Percentiles rank a stretch among this genome's conserved stretches.
Evolutionary conservation across 495 filamentous ascomycete species (phyloP).

Genomic region (Physcia stellaris): DNA sequence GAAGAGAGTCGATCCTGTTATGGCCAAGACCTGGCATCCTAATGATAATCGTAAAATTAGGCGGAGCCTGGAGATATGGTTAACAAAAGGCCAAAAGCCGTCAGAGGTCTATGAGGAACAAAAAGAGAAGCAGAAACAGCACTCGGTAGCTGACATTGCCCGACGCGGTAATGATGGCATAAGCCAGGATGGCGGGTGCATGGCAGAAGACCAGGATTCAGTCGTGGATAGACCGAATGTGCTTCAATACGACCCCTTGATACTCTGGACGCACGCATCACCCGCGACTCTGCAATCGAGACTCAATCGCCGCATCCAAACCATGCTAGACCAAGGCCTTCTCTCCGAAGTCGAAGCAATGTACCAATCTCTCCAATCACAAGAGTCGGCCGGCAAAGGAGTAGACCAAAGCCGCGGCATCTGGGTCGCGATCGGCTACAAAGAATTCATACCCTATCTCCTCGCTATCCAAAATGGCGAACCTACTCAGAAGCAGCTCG

Average conservation of each 20-base stretch:
- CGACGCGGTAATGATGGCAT: conserved; percentile 6
- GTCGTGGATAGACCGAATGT: not conserved
- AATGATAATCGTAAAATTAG: conserved; percentile 82
- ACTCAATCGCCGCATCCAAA: conserved; percentile 63
- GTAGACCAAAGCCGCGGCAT: conserved; percentile 70
- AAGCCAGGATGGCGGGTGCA: not conserved
- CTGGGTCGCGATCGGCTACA: conserved; percentile 93
- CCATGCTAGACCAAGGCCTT: conserved; percentile 68
- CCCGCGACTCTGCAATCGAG: conserved; percentile 50
- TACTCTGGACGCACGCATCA: conserved; percentile 81
- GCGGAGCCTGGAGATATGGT: conserved; percentile 79
- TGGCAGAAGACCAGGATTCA: conserved; percentile 7
- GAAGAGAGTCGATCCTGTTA: conserved; percentile 67
- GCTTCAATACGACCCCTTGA: conserved; percentile 43
- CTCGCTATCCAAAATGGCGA: conserved; percentile 29
- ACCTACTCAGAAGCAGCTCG: conserved; percentile 25
- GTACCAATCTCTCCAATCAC: conserved; percentile 35
- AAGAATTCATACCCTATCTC: conserved; percentile 68
- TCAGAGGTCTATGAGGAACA: conserved; percentile 86
- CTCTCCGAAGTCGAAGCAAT: conserved; percentile 52
- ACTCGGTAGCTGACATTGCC: not conserved
- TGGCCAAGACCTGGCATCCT: conserved; percentile 89
- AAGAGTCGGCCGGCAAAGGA: conserved; percentile 30
- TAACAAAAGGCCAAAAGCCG: conserved; percentile 61
- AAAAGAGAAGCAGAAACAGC: conserved; percentile 17